Base-by-base conservation (phyloP, 2,329 filamentous ascomycete species). In the Zymoseptoria crescenta region DNA sequence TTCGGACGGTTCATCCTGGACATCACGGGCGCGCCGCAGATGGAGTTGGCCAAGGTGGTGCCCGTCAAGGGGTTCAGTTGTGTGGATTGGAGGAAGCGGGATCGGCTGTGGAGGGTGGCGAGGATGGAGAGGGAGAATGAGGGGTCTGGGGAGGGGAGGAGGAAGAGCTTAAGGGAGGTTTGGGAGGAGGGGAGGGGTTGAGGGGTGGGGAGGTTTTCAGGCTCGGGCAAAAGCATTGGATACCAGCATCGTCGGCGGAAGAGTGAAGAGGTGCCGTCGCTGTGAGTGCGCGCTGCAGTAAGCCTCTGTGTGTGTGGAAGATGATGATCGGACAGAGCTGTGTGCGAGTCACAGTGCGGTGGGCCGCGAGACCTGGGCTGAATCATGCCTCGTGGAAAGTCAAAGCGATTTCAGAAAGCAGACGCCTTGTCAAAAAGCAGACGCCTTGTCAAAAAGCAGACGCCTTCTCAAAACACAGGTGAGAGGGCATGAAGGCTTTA, bases 61-160 rank as follows among this genome's bases (percentile, higher is more conserved):
- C 77, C 77, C 24, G 66, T 72, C 55, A 50, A 60, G 3, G 77
- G 76, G 0, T 59, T 79, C 57, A 77, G 74, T 49, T 64, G 62
- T 57, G 68, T 77, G 29, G 67, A 71, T 52, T 70, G 69, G 57
- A 71, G 72, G 62, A 66, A 71, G 49, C 70, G 69, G 59, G 70
- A 71, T 28, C 75, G 73, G 58, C 74, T 72, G 19, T 72, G 69
- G 68, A 64, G 64, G 30, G 35, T 68, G 10, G 53, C 70, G 41
- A 60, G 64, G 27, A 62, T 63, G 45, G 62, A 76, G 59, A 69
- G 55, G 57, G 59, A 59, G 20, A 63, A 65, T 64, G 65, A 65
- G 19, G 52, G 66, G 9, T 65, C 66, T 49, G 69, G 72, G 1
- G 62, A 65, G 21, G 55, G 45, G 21, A 61, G 58, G 54, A 67